Conservation (phyloP, 371 early-diverging fungal genomes). For the Rhizomucor miehei region DNA sequence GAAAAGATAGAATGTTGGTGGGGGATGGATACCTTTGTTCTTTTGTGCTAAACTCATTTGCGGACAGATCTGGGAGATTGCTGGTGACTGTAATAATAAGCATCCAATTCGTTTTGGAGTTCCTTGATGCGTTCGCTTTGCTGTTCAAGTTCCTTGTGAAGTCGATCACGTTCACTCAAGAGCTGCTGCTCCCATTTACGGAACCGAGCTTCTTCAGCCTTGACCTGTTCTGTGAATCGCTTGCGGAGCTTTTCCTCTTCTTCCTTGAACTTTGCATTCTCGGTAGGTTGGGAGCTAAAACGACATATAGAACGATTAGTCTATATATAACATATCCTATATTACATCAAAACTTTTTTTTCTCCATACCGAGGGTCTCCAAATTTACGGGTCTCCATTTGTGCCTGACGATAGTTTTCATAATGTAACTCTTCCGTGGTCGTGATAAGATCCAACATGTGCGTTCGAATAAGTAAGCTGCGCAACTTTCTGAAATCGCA, state of each 20-base stretch:
- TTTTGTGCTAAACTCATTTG: background rate
- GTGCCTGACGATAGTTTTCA: constrained; percentile 79
- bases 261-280: constrained; percentile 87
- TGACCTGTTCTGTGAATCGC: constrained; percentile 94
- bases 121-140: constrained; percentile 91
- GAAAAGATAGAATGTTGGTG: too few relatives aligned
- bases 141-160: constrained; percentile 95
- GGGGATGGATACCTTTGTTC: too few relatives aligned
- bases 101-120: constrained; percentile 84
- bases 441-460: constrained; percentile 89
- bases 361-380: constrained; percentile 64
- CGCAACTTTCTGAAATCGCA: constrained; percentile 94
- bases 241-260: constrained; percentile 93
- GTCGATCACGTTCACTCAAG: constrained; percentile 94
- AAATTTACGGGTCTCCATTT: constrained; percentile 80
- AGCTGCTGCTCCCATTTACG: constrained; percentile 91
- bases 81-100: constrained; percentile 25
- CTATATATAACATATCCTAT: too few relatives aligned
- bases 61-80: background rate
- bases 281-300: constrained; percentile 25
- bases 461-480: constrained; percentile 84
- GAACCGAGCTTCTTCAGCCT: constrained; percentile 92
- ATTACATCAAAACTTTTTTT: background rate
- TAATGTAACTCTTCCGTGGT: constrained; percentile 89
- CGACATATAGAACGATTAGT: too few relatives aligned